Evolutionary conservation across 495 filamentous ascomycete species (phyloP).

Genomic region (Lepraria neglecta): DNA sequence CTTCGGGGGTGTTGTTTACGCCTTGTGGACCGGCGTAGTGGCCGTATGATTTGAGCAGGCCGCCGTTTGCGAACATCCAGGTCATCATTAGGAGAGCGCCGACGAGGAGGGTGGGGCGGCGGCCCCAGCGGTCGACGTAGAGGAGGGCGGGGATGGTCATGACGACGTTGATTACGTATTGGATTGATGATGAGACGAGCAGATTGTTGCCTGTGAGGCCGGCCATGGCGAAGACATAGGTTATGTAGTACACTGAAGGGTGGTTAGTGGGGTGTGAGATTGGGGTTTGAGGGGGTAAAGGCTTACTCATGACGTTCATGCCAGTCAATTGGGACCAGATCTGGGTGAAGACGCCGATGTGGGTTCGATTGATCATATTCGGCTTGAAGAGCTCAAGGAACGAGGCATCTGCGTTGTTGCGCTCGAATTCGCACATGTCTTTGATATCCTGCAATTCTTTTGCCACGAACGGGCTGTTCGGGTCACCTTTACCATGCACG

Average conservation of each 20-base stretch:
- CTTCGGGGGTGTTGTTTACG: conserved; percentile 34
- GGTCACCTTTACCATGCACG: conserved; percentile 58
- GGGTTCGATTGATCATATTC: conserved; percentile 60
- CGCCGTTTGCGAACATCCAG: conserved; percentile 51
- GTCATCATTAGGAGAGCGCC: conserved; percentile 47
- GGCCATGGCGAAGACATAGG: conserved; percentile 65
- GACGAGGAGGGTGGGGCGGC: conserved; percentile 46
- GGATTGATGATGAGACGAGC: conserved; percentile 60
- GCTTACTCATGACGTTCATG: conserved; percentile 65
- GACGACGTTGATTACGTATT: conserved; percentile 70
- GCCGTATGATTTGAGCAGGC: conserved; percentile 54
- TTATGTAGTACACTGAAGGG: conserved; percentile 59
- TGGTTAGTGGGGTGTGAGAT: conserved; percentile 40
- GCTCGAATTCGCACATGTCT: conserved; percentile 56
- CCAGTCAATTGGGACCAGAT: conserved; percentile 71
- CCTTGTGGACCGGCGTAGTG: conserved; percentile 48
- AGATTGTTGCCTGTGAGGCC: conserved; percentile 55
- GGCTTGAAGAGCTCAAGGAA: conserved; percentile 55
- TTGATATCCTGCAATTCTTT: conserved; percentile 63
- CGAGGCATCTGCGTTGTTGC: conserved; percentile 49
- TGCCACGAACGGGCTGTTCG: conserved; percentile 55
- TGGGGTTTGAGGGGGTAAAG: conserved; percentile 20
- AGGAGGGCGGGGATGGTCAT: conserved; percentile 58
- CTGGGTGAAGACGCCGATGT: conserved; percentile 66
- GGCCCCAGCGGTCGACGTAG: conserved; percentile 48